phyloP scores from a whole-genome alignment of 129 eudicot genomes.

The Pulicaria dysenterica region DNA sequence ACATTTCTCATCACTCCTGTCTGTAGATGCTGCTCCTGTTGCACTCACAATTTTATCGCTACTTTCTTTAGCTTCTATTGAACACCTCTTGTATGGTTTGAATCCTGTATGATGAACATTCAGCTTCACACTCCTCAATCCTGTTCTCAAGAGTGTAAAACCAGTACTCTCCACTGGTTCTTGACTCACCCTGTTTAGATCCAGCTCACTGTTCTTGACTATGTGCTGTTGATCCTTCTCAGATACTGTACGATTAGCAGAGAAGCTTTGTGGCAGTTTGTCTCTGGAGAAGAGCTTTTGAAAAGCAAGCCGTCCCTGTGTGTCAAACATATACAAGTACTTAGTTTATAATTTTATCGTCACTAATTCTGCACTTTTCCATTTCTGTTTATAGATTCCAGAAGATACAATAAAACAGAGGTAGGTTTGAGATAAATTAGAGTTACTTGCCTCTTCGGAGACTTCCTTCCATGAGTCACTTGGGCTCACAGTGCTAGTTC shows the following conservation, averaged over 20 bases:
- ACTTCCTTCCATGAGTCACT: constrained; percentile 97
- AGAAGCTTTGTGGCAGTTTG: constrained; percentile 87
- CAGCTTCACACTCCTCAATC: constrained; percentile 52
- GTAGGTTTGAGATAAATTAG: not conserved
- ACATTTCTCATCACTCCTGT: constrained; percentile 60
- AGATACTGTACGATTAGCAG: constrained; percentile 7
- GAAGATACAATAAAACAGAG: not conserved
- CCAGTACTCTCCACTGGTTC: constrained; percentile 37
- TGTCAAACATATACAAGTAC: not conserved
- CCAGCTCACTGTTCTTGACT: constrained; percentile 35
- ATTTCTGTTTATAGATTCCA: constrained; percentile 1
- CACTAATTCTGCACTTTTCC: too few relatives aligned
- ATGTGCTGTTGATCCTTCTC: constrained; percentile 26
- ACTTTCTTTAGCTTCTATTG: constrained; percentile 75
- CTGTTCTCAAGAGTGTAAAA: constrained; percentile 38
- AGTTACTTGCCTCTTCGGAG: constrained; percentile 75
- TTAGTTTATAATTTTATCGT: too few relatives aligned
- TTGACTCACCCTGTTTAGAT: constrained; percentile 47
- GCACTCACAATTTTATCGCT: constrained; percentile 28
- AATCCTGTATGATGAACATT: constrained; percentile 78
- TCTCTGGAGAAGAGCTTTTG: constrained; percentile 80
- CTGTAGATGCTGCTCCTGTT: constrained; percentile 18
- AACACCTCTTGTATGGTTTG: constrained; percentile 93
- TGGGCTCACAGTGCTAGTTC: constrained; percentile 41
- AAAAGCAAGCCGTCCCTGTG: constrained; percentile 89